Percentiles rank a stretch among this genome's conserved stretches.
Evolutionary conservation across 2,329 filamentous ascomycete species (phyloP).

Genomic region (Trichothecium roseum): DNA sequence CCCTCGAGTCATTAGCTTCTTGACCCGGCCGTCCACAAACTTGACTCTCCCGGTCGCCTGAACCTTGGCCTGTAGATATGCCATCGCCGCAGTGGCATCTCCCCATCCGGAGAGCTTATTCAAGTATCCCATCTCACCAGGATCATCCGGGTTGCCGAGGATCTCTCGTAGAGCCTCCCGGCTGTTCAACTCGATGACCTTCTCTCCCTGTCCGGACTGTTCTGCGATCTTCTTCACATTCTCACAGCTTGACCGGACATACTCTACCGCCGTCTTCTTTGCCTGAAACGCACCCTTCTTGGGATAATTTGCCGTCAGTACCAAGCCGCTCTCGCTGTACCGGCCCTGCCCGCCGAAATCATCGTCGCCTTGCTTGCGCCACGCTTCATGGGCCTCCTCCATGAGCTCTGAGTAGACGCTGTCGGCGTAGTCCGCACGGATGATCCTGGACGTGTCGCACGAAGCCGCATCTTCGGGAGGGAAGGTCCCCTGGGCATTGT

Average conservation of each 20-base stretch:
- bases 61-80: constrained; percentile 47
- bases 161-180: constrained; percentile 30
- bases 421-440: constrained; percentile 72
- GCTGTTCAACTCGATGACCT: constrained; percentile 34
- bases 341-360: constrained; percentile 52
- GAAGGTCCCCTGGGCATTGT: constrained; percentile 42
- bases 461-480: constrained; percentile 49
- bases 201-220: constrained; percentile 23
- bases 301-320: constrained; percentile 46
- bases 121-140: constrained; percentile 60
- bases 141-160: constrained; percentile 37
- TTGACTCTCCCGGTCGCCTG: constrained; percentile 42
- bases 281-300: constrained; percentile 9
- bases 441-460: constrained; percentile 53
- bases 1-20: constrained; percentile 23
- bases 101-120: constrained; percentile 74
- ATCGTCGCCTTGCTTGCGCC: constrained; percentile 48
- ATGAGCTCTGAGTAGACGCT: constrained; percentile 66
- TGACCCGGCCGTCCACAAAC: constrained; percentile 41
- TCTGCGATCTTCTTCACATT: constrained; percentile 47
- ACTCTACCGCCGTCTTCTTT: constrained; percentile 40
- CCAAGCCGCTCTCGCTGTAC: constrained; percentile 61
- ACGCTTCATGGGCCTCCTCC: constrained; percentile 56
- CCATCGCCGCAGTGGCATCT: constrained; percentile 62
- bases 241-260: constrained; percentile 47